Percentiles rank a stretch among this genome's conserved stretches.
These are phyloP conservation scores for Puccinellia tenuiflora DNA, from an alignment of 176 grass and related monocot species.

Conservation along the genomic window DNA sequence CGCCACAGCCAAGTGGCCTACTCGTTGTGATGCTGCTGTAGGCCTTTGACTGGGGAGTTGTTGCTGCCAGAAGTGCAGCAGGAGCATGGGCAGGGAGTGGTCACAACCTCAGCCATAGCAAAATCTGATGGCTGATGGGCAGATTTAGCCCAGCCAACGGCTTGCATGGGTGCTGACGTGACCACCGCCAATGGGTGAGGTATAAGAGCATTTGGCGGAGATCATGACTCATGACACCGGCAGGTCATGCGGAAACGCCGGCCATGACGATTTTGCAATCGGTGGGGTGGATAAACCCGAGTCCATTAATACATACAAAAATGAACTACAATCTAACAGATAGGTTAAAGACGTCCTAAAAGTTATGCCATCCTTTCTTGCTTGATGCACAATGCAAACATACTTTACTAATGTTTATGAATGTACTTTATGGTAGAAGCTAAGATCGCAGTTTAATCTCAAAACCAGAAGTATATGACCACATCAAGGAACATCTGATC, in stretches of 20 bases:
- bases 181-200: too few species aligned
- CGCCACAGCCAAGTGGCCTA: not conserved
- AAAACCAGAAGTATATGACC: not conserved
- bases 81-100: not conserved
- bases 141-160: not conserved
- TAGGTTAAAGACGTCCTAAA: not conserved
- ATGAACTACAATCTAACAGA: not conserved
- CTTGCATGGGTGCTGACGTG: not conserved
- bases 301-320: not conserved
- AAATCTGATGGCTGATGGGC: not conserved
- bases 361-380: not conserved
- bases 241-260: not conserved
- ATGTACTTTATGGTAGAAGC: not conserved
- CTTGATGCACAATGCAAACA: not conserved
- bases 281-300: not conserved
- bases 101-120: not conserved
- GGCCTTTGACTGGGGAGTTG: not conserved
- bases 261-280: not conserved
- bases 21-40: not conserved
- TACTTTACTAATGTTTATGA: not conserved
- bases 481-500: not conserved
- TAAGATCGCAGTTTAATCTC: not conserved
- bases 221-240: not conserved
- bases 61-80: not conserved
- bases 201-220: not conserved